Evolutionary conservation across 768 basidiomycete species (phyloP).

Genomic region (Russula dissimulans): DNA sequence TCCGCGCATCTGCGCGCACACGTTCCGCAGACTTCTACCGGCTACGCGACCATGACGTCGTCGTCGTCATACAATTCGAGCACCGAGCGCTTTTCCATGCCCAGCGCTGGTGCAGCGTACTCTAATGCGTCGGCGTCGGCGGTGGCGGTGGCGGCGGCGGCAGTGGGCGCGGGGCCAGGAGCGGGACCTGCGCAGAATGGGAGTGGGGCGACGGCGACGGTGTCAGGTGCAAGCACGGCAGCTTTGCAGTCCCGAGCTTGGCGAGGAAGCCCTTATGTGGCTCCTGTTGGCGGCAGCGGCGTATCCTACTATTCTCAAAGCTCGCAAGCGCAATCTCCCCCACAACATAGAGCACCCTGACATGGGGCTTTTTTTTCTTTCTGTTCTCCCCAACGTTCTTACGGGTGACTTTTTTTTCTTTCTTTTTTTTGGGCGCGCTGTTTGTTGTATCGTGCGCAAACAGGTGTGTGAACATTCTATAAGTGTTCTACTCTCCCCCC

Average conservation of each 20-base stretch:
- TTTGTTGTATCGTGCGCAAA: neutral
- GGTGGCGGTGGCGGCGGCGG: neutral
- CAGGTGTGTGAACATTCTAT: neutral
- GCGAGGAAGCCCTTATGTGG: slow-evolving; percentile 5
- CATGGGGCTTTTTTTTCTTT: neutral
- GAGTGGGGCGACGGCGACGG: neutral
- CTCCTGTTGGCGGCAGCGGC: neutral
- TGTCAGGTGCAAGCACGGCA: neutral
- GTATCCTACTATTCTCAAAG: slow-evolving; percentile 8
- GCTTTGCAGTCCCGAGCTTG: neutral
- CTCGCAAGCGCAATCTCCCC: neutral
- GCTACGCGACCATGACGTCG: neutral
- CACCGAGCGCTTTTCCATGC: slow-evolving; percentile 13
- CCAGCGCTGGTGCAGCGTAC: neutral
- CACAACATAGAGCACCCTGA: slow-evolving; percentile 17
- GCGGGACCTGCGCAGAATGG: neutral
- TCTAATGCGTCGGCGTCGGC: neutral
- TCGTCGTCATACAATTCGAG: neutral
- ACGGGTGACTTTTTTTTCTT: neutral
- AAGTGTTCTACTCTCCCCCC: neutral
- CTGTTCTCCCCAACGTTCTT: neutral
- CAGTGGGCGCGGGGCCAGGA: neutral
- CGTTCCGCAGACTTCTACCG: neutral
- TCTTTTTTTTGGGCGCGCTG: neutral
- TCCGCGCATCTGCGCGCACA: neutral